These are phyloP conservation scores for Paecilomyces dactylethromorphus DNA, from an alignment of 2,329 filamentous ascomycete species.

Conservation along the genomic window DNA sequence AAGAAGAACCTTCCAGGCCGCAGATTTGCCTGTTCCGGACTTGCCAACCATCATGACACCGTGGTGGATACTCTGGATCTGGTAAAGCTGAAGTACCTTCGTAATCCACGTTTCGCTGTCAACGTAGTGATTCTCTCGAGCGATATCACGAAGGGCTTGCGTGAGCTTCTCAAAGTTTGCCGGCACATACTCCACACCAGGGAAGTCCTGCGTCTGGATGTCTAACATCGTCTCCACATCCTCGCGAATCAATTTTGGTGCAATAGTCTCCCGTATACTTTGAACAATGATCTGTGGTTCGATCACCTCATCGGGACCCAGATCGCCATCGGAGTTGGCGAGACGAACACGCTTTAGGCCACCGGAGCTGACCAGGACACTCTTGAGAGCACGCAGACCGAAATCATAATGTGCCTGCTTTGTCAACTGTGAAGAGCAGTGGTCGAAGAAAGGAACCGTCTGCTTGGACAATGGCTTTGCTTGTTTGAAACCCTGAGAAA, in stretches of 20 bases:
- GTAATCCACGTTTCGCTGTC: slow-evolving; percentile 95
- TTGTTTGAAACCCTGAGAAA: slow-evolving; percentile 97
- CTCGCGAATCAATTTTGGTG: slow-evolving; percentile 87
- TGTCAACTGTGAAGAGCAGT: slow-evolving; percentile 71
- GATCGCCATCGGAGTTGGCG: slow-evolving; percentile 47
- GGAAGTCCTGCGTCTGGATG: slow-evolving; percentile 83
- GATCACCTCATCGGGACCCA: slow-evolving; percentile 64
- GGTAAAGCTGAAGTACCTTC: slow-evolving; percentile 92
- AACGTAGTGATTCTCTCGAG: slow-evolving; percentile 77
- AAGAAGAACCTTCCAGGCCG: slow-evolving; percentile 86
- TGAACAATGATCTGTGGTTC: slow-evolving; percentile 98
- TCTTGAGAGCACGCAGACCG: slow-evolving; percentile 93
- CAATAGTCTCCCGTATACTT: slow-evolving; percentile 96
- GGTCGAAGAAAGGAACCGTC: slow-evolving; percentile 96
- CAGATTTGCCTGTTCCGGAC: slow-evolving; percentile 95
- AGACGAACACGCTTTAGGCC: slow-evolving; percentile 85
- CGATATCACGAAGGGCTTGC: slow-evolving; percentile 73
- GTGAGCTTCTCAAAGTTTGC: slow-evolving; percentile 77
- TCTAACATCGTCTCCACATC: slow-evolving; percentile 83
- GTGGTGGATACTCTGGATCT: slow-evolving; percentile 96
- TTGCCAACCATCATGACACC: slow-evolving; percentile 99
- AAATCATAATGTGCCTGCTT: slow-evolving; percentile 99
- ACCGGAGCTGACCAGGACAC: slow-evolving; percentile 95
- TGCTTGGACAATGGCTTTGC: slow-evolving; percentile 91
- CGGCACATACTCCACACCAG: slow-evolving; percentile 85